A percentile compares a stretch with the other conserved stretches of the same genome.
Conservation (phyloP, 2,329 filamentous ascomycete genomes). For the Arachnopeziza araneosa region DNA sequence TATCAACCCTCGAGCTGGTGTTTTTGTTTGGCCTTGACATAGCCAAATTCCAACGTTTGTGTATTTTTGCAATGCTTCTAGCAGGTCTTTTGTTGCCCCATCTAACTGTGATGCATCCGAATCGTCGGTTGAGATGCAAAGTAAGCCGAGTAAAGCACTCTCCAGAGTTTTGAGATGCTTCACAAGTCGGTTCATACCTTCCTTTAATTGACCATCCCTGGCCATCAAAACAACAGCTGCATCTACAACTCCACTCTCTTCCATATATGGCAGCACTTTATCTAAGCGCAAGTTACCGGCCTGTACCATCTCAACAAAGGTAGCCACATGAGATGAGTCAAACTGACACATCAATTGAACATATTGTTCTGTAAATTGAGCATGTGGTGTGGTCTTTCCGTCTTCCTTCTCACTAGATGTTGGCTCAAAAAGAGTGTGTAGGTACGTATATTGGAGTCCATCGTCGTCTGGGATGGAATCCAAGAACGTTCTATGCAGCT, state of each 20-base stretch:
- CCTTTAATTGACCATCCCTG: slow-evolving; percentile 74
- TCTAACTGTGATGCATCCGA: slow-evolving; percentile 50
- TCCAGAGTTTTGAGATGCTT: slow-evolving; percentile 75
- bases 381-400: slow-evolving; percentile 37
- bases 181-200: slow-evolving; percentile 82
- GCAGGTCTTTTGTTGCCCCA: slow-evolving; percentile 65
- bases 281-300: slow-evolving; percentile 75
- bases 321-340: slow-evolving; percentile 73
- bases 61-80: slow-evolving; percentile 81
- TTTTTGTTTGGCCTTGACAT: slow-evolving; percentile 78
- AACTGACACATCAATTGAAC: slow-evolving; percentile 88
- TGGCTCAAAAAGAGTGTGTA: slow-evolving; percentile 69
- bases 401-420: slow-evolving; percentile 32
- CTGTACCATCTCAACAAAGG: slow-evolving; percentile 73
- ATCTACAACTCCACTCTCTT: slow-evolving; percentile 84
- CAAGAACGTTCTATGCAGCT: slow-evolving; percentile 51
- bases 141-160: slow-evolving; percentile 67
- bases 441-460: slow-evolving; percentile 57
- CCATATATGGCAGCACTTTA: slow-evolving; percentile 77
- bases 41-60: slow-evolving; percentile 92
- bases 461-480: slow-evolving; percentile 47
- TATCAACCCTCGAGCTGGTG: slow-evolving; percentile 33
- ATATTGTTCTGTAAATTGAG: slow-evolving; percentile 73
- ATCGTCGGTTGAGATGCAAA: slow-evolving; percentile 55
- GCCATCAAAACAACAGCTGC: slow-evolving; percentile 89